Evolutionary conservation across 1,139 yeast species (phyloP), one percentile per base, ranked within the genome.

Genomic region (Pichia cactophila): DNA sequence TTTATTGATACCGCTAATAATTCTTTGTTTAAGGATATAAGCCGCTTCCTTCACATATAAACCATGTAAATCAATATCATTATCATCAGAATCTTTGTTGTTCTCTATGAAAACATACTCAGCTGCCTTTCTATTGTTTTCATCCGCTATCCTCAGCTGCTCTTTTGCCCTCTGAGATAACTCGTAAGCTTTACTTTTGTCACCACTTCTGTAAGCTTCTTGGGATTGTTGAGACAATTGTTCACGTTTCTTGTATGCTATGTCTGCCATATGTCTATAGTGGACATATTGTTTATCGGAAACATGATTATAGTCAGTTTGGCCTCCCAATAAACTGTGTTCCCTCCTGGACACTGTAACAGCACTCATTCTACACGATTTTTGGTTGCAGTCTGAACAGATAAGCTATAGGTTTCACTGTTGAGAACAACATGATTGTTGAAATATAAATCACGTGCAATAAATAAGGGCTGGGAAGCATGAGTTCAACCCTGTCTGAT

Each of bases 31-130:
- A 57, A 90, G 72, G 47, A 85, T 79, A 64, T 78, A 83, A 54
- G 81, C 80, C 5, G 97, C 97, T 69, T 92, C 97, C 65, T 83
- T 85, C 36, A 90, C 95, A 58, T 75, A 89, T 39, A 92, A 72
- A 0, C 98, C 98, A 65, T 92, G 98, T 52, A 92, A 73, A 67
- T 92, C 97, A 55, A 92, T 88, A 67, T 92, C 97, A 64, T 88
- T 86, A 17, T 74, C 75, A 33, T 78, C 82, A 33, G 94, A 83
- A 62, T 89, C 97, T 35, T 87, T 78, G 62, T 92, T 92, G 64
- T 92, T 92, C 58, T 86, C 92, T 44, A 83, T 72, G 64, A 90
- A 90, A 2, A 89, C 97, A 63, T 83, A 90, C 63, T 82, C 90
- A 0, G 97, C 97, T 1, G 97, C 98, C 64, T 83, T 79, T 33